A percentile compares a stretch with the other conserved stretches of the same genome.
Evolutionary conservation across 169 alveolate species (phyloP).

Genomic region (Plasmodium gonderi): DNA sequence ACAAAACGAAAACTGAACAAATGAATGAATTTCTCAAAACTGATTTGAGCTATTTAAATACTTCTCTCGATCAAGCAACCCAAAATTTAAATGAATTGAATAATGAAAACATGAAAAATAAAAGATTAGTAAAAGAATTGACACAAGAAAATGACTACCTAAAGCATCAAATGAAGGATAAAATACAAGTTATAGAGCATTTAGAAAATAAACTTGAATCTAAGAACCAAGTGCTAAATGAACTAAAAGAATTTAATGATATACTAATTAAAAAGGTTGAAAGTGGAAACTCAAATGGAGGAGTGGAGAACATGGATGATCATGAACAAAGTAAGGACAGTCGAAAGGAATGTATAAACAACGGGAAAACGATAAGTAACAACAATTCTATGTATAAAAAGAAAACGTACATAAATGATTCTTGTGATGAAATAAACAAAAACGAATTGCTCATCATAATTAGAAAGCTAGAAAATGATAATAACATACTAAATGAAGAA

Average conservation of each 20-base stretch:
- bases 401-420: not conserved
- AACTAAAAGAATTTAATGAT: constrained; percentile 59
- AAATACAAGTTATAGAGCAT: constrained; percentile 16
- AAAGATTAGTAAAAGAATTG: constrained; percentile 10
- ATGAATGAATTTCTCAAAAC: constrained; percentile 46
- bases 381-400: not conserved
- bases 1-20: constrained; percentile 32
- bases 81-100: constrained; percentile 50
- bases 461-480: constrained; percentile 47
- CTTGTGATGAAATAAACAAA: not conserved
- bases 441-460: constrained; percentile 41
- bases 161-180: constrained; percentile 23
- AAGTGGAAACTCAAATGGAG: not conserved
- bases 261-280: constrained; percentile 16
- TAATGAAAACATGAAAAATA: constrained; percentile 44
- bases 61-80: constrained; percentile 47
- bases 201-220: constrained; percentile 25
- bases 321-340: not conserved
- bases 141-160: constrained; percentile 27
- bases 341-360: not conserved
- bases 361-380: not conserved
- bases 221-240: constrained; percentile 11
- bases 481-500: constrained; percentile 41
- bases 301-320: not conserved
- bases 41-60: constrained; percentile 42